A percentile compares a stretch with the other conserved stretches of the same genome.
Conservation (phyloP, 2,329 filamentous ascomycete genomes). For the Diaporthe sp. region DNA sequence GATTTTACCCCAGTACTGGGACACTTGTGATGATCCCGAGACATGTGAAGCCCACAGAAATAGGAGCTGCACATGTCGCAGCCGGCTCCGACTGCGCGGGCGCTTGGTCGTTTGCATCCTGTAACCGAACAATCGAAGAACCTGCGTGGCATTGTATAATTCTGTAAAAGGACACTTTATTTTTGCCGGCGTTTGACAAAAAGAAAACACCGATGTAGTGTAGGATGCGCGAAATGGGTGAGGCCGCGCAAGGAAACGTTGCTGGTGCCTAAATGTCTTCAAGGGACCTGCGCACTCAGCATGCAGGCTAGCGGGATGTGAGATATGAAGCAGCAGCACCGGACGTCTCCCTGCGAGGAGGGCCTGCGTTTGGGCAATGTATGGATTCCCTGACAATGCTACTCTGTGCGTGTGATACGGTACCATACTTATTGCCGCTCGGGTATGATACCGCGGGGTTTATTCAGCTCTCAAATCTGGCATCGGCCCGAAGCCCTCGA, state of each 20-base stretch:
- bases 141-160: not conserved
- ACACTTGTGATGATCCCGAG: not conserved
- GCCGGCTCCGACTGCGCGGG: not conserved
- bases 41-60: not conserved
- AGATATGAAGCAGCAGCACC: too few species aligned
- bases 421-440: not conserved
- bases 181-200: not conserved
- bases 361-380: too few species aligned
- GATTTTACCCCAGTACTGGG: not conserved
- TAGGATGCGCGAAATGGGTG: not conserved
- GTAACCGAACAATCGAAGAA: slow-evolving; percentile 3
- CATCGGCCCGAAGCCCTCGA: not conserved
- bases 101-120: not conserved
- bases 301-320: too few species aligned
- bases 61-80: slow-evolving; percentile 4
- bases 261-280: not conserved
- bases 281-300: too few species aligned
- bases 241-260: not conserved
- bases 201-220: not conserved
- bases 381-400: too few species aligned
- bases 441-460: not conserved
- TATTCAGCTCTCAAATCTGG: not conserved
- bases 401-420: not conserved
- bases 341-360: too few species aligned
- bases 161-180: too few species aligned